These are phyloP conservation scores for Malassezia sympodialis DNA, from an alignment of 1,284 basidiomycete genomes.

Conservation along the genomic window DNA sequence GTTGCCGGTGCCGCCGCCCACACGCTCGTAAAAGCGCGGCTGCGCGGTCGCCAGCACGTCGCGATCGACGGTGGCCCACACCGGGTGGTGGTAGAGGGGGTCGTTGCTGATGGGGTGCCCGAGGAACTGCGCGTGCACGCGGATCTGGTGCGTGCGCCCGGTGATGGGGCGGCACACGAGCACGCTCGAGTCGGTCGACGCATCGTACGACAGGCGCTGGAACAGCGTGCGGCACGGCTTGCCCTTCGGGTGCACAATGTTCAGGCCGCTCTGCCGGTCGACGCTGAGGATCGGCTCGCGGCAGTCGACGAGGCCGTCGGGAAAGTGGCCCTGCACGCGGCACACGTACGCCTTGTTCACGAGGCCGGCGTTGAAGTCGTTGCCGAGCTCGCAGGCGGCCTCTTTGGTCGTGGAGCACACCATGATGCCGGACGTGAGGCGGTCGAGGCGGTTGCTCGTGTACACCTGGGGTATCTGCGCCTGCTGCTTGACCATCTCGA, in stretches of 20 bases:
- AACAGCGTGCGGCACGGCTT: conserved; percentile 74
- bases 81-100: conserved; percentile 48
- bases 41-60: conserved; percentile 27
- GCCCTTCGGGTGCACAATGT: conserved; percentile 58
- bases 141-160: conserved; percentile 73
- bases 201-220: conserved; percentile 72
- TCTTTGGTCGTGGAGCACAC: conserved; percentile 70
- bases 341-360: conserved; percentile 53
- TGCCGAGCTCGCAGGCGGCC: conserved; percentile 60
- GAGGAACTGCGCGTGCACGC: conserved; percentile 90
- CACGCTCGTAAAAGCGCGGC: conserved; percentile 36
- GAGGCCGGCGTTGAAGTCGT: conserved; percentile 55
- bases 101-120: conserved; percentile 73
- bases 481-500: conserved; percentile 75
- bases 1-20: conserved; percentile 35
- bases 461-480: conserved; percentile 73
- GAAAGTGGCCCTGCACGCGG: conserved; percentile 55
- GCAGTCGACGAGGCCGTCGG: conserved; percentile 59
- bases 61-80: conserved; percentile 37
- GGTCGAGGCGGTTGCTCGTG: conserved; percentile 85
- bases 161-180: conserved; percentile 62
- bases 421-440: conserved; percentile 92
- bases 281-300: conserved; percentile 81
- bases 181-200: conserved; percentile 70
- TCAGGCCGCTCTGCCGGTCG: conserved; percentile 88